phyloP scores from a whole-genome alignment of 495 filamentous ascomycete genomes.

The Filosporella fistucella region DNA sequence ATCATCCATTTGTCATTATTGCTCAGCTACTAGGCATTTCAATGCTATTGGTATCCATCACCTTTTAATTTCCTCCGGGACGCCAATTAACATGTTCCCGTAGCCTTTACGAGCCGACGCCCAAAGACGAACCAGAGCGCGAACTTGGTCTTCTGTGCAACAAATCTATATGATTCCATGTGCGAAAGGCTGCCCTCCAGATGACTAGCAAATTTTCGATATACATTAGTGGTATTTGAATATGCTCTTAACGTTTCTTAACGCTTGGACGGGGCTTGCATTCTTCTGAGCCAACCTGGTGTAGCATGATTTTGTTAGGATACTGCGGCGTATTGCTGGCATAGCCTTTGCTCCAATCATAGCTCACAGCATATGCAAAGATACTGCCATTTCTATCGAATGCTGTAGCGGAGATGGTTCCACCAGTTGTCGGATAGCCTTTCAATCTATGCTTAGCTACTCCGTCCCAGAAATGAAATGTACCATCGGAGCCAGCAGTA shows the following conservation, averaged over 20 bases:
- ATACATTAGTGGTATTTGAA: too few relatives aligned
- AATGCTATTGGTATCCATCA: too few relatives aligned
- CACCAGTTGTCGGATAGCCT: slow-evolving; percentile 80
- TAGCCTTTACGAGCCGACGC: too few relatives aligned
- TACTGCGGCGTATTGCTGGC: slow-evolving; percentile 61
- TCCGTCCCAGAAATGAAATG: slow-evolving; percentile 90
- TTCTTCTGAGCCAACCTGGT: slow-evolving; percentile 70
- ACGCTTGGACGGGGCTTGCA: slow-evolving; percentile 72
- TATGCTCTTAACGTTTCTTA: slow-evolving; percentile 59
- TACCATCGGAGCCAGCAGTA: slow-evolving; percentile 84
- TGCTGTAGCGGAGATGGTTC: slow-evolving; percentile 69
- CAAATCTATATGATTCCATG: too few relatives aligned
- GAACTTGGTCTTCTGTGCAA: too few relatives aligned
- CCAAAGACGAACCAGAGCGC: too few relatives aligned
- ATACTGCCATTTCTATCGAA: slow-evolving; percentile 76
- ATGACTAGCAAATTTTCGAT: too few relatives aligned
- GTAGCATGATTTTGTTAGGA: slow-evolving; percentile 83
- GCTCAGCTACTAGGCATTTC: too few relatives aligned
- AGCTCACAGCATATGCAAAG: slow-evolving; percentile 88
- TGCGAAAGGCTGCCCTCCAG: too few relatives aligned
- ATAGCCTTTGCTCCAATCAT: slow-evolving; percentile 94
- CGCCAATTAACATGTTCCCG: too few relatives aligned
- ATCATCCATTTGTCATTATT: too few relatives aligned
- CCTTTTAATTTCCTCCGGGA: too few relatives aligned
- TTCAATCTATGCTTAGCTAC: slow-evolving; percentile 82